Conservation (phyloP, 2,329 filamentous ascomycete genomes). For the Fusarium succisae region DNA sequence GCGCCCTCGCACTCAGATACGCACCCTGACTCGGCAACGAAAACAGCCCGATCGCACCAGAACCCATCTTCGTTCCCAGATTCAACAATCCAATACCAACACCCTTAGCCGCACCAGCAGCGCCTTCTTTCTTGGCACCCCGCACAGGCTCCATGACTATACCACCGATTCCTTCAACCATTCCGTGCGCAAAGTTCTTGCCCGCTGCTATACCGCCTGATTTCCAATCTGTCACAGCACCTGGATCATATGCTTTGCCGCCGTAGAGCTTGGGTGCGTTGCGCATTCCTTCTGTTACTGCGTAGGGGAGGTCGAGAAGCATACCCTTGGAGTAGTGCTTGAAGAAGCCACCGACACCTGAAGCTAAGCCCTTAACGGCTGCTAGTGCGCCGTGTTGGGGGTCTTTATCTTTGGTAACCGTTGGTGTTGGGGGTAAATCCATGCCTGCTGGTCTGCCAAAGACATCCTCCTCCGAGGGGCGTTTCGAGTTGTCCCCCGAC, state of each 20-base stretch:
- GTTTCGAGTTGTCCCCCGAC: accelerated
- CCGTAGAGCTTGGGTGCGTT: conserved; percentile 27
- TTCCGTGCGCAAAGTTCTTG: conserved; percentile 10
- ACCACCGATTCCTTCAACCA: conserved; percentile 13
- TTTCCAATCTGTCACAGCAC: conserved; percentile 11
- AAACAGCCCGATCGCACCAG: neutral
- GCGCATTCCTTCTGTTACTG: conserved; percentile 32
- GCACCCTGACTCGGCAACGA: neutral
- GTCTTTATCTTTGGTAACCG: neutral
- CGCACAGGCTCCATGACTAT: conserved; percentile 15
- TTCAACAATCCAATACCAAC: conserved; percentile 11
- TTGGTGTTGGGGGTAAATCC: neutral
- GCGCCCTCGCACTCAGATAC: neutral
- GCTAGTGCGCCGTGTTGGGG: conserved; percentile 7
- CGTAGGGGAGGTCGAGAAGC: conserved; percentile 23
- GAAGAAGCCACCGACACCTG: conserved; percentile 21
- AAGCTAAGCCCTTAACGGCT: conserved; percentile 13
- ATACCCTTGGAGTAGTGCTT: conserved; percentile 24
- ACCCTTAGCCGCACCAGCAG: conserved; percentile 11
- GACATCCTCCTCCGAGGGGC: accelerated
- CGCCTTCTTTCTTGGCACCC: conserved; percentile 1
- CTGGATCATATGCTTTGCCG: conserved; percentile 6
- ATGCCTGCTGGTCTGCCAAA: neutral
- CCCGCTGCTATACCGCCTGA: conserved; percentile 5
- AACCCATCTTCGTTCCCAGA: neutral